phyloP scores from a whole-genome alignment of 257 asterid species.

The Thymus quinquecostatus region DNA sequence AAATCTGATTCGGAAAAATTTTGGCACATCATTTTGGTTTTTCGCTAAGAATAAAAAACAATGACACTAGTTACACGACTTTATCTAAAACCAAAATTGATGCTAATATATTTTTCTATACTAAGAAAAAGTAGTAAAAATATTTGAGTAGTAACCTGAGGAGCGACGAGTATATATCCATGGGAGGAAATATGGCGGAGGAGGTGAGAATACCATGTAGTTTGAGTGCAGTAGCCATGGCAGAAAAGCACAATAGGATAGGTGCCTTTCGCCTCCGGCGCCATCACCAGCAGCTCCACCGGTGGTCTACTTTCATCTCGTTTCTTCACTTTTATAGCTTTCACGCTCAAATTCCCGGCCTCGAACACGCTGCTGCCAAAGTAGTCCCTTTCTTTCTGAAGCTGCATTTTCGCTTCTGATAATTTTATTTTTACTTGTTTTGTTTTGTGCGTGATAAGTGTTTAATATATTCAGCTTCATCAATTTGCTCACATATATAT shows the following conservation, averaged over 20 bases:
- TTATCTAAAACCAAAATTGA: no score
- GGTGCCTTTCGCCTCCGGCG: constrained; percentile 51
- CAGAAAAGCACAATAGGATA: constrained; percentile 56
- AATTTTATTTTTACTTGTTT: neutral
- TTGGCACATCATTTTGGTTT: no score
- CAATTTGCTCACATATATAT: constrained; percentile 6
- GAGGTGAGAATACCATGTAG: constrained; percentile 52
- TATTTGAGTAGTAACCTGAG: constrained; percentile 45
- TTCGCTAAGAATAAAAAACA: no score
- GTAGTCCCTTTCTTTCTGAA: neutral
- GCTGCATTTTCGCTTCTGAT: constrained; percentile 20
- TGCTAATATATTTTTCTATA: no score
- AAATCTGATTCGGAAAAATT: no score
- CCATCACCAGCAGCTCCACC: constrained; percentile 40
- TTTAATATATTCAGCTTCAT: neutral
- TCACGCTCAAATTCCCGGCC: constrained; percentile 43
- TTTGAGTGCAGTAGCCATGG: constrained; percentile 56
- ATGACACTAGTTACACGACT: no score
- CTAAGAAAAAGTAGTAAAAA: no score
- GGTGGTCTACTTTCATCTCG: constrained; percentile 40
- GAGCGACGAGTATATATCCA: constrained; percentile 63
- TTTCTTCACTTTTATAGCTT: constrained; percentile 43
- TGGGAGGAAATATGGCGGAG: constrained; percentile 67
- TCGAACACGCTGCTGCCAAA: constrained; percentile 45
- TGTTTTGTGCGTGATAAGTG: neutral